A percentile compares a stretch with the other conserved stretches of the same genome.
Conservation (phyloP, 2,329 filamentous ascomycete genomes). For the Orbilia blumenaviensis region DNA sequence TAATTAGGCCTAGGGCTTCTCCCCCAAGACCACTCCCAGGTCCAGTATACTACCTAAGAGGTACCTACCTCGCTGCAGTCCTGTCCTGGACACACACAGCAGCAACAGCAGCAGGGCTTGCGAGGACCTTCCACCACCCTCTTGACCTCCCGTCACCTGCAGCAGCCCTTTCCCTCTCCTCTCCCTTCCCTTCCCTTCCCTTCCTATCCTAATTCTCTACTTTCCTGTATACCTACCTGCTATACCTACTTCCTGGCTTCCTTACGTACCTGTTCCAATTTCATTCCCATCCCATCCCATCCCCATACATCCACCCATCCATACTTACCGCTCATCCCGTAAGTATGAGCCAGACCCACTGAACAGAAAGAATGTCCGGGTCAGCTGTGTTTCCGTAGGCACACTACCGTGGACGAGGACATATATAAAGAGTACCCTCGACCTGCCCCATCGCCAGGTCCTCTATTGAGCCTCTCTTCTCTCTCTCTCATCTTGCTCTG, state of each 20-base stretch:
- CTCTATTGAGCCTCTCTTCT: conserved; percentile 44
- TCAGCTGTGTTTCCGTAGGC: conserved; percentile 49
- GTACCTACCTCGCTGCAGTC: too few species aligned
- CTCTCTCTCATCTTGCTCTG: neutral
- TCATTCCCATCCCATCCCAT: neutral
- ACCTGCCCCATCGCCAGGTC: conserved; percentile 32
- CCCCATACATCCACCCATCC: neutral
- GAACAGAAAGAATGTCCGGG: conserved; percentile 48
- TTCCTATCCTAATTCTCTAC: conserved; percentile 4
- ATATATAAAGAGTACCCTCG: conserved; percentile 47
- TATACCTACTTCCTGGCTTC: too few species aligned
- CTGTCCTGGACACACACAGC: too few species aligned
- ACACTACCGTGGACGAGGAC: conserved; percentile 39
- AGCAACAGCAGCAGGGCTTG: neutral
- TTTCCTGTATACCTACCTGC: conserved; percentile 9
- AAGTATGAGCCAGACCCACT: conserved; percentile 51
- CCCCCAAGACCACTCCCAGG: too few species aligned
- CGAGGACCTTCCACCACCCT: neutral
- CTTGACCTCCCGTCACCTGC: conserved; percentile 51
- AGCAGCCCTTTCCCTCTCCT: too few species aligned
- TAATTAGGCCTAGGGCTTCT: conserved; percentile 15
- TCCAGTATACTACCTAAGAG: too few species aligned
- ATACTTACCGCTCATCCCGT: conserved; percentile 33
- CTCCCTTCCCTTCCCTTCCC: neutral
- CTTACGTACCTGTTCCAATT: too few species aligned